Evolutionary conservation across 129 eudicot genomes (phyloP).

Genomic region (Flaveria trinervia): DNA sequence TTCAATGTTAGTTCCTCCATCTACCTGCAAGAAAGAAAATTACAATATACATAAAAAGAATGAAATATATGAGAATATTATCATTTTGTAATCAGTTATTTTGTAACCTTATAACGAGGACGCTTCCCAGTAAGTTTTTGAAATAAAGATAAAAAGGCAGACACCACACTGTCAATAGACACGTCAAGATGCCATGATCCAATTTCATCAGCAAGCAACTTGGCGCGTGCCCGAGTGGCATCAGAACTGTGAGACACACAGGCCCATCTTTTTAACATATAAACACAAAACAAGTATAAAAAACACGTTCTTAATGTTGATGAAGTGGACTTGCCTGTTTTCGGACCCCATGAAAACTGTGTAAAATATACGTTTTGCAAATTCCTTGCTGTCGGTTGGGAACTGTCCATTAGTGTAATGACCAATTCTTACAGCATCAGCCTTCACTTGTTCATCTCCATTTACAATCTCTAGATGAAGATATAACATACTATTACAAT

Average conservation of each 20-base stretch:
- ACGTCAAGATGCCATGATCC: slow-evolving; percentile 99
- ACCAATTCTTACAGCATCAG: slow-evolving; percentile 92
- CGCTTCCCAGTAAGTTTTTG: slow-evolving; percentile 87
- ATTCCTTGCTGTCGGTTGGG: slow-evolving; percentile 92
- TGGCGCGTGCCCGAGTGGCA: slow-evolving; percentile 75
- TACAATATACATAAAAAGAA: neutral
- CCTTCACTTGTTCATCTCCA: slow-evolving; percentile 88
- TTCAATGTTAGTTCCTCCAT: slow-evolving; percentile 91
- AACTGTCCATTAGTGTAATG: slow-evolving; percentile 70
- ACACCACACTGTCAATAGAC: slow-evolving; percentile 77
- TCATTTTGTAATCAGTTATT: neutral
- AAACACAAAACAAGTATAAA: neutral
- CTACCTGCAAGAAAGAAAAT: slow-evolving; percentile 53
- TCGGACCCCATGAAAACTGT: slow-evolving; percentile 97
- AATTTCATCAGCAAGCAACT: slow-evolving; percentile 83
- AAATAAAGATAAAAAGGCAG: slow-evolving; percentile 76
- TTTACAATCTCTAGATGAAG: slow-evolving; percentile 59
- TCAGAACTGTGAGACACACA: slow-evolving; percentile 59
- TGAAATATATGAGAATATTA: neutral
- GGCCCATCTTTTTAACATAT: neutral
- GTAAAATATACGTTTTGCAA: slow-evolving; percentile 89
- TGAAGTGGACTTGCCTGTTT: slow-evolving; percentile 53
- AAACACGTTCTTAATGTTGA: neutral
- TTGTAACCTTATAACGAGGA: slow-evolving; percentile 79
- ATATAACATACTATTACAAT: neutral